Evolutionary conservation across 2,329 filamentous ascomycete species (phyloP), one percentile per base, ranked within the genome.

Genomic region (Fusarium annulatum): DNA sequence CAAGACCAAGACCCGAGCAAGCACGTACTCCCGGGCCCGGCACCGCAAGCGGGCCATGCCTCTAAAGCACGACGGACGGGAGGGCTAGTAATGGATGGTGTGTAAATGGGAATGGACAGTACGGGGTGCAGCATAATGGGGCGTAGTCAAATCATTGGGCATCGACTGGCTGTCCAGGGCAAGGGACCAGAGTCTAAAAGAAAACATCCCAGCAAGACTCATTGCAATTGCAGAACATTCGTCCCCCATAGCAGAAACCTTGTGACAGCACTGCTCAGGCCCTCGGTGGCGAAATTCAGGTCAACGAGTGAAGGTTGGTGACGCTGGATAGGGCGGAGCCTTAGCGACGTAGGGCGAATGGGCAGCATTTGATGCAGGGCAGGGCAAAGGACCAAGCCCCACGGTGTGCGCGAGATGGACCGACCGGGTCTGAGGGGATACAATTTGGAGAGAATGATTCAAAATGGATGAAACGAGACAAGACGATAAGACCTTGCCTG

Each of bases 71-170:
- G 64, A 74, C 60, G 51, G 53, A 72, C 64, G 64, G 53, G 69
- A 72, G 69, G 51, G 48, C 66, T 70, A 70, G 67, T 51, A 55
- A 70, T 70, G 69, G 61, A 70, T 49, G 73, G 71, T 67, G 71
- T 68, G 67, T 43, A 69, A 53, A 52, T 53, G 62, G 55, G 42
- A 58, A 43, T 56, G 49, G 55, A 19, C 55, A 71, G 42, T 49
- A 71, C 56, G 67, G 71, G 71, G 71, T 74, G 63, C 67, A 68
- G 57, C 38, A 67, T 39, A 48, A 65, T 60, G 61, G 64, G 74
- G 74, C 74, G 59, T 73, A 66, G 62, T 42, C 64, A 66, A 75
- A 77, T 60, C 71, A 77, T 77, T 77, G 75, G 75, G 75, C 63
- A 77, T 60, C 75, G 74, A 72, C 62, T 62, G 73, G 61, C 56